Base-by-base conservation (phyloP, 129 eudicot genomes). In the Logfia minima region DNA sequence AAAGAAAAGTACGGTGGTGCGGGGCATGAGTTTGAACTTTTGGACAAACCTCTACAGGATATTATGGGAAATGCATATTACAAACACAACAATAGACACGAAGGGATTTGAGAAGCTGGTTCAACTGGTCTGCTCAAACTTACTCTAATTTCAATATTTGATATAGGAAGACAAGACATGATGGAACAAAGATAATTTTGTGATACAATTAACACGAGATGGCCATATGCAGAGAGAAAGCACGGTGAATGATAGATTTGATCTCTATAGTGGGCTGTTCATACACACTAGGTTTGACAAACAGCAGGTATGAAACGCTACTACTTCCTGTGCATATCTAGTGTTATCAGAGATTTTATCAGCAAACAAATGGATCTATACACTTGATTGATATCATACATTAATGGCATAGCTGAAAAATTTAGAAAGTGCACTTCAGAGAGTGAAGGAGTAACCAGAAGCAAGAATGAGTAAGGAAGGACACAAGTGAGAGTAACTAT, bases 51-150 rank as follows among this genome's bases (percentile, higher is more conserved):
- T 69, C 63, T 75, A 68, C 92, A 90, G 96, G 88, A 71, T 84
- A 51, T 82, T 88, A 76, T 74, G 85, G 0, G 91, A 86, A 80
- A 78, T 90, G 91, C 85, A 86, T 48, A 81, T 88, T 64, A 80
- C 74, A 34, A 76, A 84, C 72, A 88, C 96, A 13, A 74, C 92
- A 2, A 90, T 90, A 24, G 96, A 88, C 85, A 90, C 96, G 6
- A 84, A 84, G 78, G 88, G 88, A 18, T 90, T 86, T 56, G 87
- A 90, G 84, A 90, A 84, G 83, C 89, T 90, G 32, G 77, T 88
- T 78, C 83, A 86, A 86, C 83, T 88, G 93, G 96, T 88, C 85
- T 13, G 74, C 51, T 67, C 35, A 68, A 43, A 5, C 62, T 76
- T 71, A 62, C 11, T 51, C 9, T 65, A 51, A 32, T 39, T 73